Conservation (phyloP, 2,329 filamentous ascomycete genomes). For the Cephalotrichum gorgonifer region DNA sequence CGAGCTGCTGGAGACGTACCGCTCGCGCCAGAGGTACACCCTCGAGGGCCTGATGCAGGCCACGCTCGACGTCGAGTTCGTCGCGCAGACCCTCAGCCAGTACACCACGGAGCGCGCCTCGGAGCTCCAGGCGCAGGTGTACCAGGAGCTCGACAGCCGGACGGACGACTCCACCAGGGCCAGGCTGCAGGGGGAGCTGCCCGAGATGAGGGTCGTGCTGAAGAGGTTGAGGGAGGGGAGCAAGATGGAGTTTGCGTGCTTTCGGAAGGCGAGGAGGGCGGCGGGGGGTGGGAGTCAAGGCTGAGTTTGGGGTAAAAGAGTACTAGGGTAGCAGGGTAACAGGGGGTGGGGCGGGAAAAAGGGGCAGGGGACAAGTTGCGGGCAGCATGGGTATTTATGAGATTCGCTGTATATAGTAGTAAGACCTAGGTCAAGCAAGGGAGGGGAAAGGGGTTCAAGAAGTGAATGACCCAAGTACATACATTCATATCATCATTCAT, state of each 20-base stretch:
- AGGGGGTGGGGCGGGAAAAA: no score
- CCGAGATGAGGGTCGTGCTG: conserved; percentile 77
- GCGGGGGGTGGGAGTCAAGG: background rate
- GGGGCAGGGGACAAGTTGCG: no score
- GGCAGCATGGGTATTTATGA: no score
- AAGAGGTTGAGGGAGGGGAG: conserved; percentile 76
- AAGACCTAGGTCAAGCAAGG: no score
- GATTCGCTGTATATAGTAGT: no score
- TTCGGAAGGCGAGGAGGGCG: conserved; percentile 51
- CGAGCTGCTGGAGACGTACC: conserved; percentile 75
- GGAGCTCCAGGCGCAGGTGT: conserved; percentile 79
- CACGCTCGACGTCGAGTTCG: conserved; percentile 92
- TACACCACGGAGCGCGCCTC: conserved; percentile 79
- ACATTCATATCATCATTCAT: no score
- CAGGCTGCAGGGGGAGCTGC: conserved; percentile 73
- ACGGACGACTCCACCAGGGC: conserved; percentile 81
- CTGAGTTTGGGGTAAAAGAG: no score
- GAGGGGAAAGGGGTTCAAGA: no score
- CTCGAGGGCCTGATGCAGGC: conserved; percentile 88
- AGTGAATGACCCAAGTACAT: no score
- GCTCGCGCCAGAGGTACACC: conserved; percentile 55
- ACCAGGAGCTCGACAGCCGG: conserved; percentile 77
- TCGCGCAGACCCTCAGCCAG: conserved; percentile 82
- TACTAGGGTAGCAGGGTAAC: no score
- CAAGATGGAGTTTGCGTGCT: conserved; percentile 80